Conservation (phyloP, 2,329 filamentous ascomycete genomes). For the Bipolaris gigantea region DNA sequence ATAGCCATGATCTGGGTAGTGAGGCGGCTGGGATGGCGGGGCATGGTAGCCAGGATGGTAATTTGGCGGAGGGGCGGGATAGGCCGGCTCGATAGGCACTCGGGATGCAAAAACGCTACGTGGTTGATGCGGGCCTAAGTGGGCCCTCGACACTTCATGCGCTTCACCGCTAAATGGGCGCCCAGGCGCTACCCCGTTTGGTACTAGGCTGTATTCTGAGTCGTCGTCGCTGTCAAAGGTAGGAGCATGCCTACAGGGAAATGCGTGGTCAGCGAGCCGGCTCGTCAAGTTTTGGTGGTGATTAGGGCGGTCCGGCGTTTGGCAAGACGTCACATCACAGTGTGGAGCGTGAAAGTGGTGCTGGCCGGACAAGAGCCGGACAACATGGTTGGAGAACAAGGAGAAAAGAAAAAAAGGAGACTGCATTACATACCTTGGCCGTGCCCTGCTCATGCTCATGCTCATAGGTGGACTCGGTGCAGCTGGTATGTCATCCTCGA, state of each 20-base stretch:
- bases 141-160: slow-evolving; percentile 30
- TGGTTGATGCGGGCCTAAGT: slow-evolving; percentile 32
- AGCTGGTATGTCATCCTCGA: slow-evolving; percentile 39
- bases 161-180: slow-evolving; percentile 35
- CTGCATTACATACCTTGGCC: slow-evolving; percentile 21
- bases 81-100: slow-evolving; percentile 39
- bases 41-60: slow-evolving; percentile 45
- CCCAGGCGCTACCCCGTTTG: slow-evolving; percentile 22
- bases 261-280: slow-evolving; percentile 6
- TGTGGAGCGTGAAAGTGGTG: neutral
- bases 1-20: slow-evolving; percentile 39
- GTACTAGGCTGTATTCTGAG: slow-evolving; percentile 37
- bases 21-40: slow-evolving; percentile 37
- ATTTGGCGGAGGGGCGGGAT: slow-evolving; percentile 64
- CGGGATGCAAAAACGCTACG: slow-evolving; percentile 41
- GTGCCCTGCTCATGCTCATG: slow-evolving; percentile 30
- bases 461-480: slow-evolving; percentile 41
- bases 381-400: neutral
- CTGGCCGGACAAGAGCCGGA: slow-evolving; percentile 1
- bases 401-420: slow-evolving; percentile 1
- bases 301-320: neutral
- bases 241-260: slow-evolving; percentile 26
- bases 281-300: neutral
- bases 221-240: slow-evolving; percentile 41
- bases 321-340: neutral